Evolutionary conservation across 2,329 filamentous ascomycete species (phyloP).

Genomic region (Trichophaea hybrida): DNA sequence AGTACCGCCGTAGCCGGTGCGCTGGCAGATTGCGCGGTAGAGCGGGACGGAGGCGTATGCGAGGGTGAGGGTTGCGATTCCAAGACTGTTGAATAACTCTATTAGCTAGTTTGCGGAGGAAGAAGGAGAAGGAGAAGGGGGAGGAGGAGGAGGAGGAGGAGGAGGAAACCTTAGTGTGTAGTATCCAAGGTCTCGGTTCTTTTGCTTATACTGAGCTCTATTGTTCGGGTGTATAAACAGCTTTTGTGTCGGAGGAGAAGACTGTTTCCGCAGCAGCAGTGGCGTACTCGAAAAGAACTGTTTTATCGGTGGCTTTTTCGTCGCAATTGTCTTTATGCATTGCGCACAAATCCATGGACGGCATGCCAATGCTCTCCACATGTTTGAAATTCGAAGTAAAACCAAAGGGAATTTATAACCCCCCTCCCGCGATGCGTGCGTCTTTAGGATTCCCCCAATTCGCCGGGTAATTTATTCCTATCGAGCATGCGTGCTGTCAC

Average conservation of each 20-base stretch:
- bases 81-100: constrained; percentile 8
- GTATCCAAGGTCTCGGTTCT: constrained; percentile 16
- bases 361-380: background rate
- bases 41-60: constrained; percentile 73
- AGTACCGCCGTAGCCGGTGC: constrained; percentile 44
- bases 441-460: background rate
- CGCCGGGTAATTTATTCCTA: background rate
- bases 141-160: background rate
- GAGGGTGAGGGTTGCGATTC: constrained; percentile 58
- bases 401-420: too few species aligned
- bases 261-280: background rate
- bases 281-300: constrained; percentile 13
- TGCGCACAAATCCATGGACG: background rate
- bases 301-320: background rate
- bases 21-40: constrained; percentile 50
- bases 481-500: background rate
- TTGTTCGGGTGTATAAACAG: constrained; percentile 6
- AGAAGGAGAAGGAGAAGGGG: background rate
- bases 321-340: background rate
- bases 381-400: background rate
- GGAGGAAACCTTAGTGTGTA: constrained; percentile 18
- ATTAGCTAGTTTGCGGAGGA: background rate
- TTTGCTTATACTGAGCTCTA: constrained; percentile 12
- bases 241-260: background rate
- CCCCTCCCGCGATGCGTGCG: too few species aligned